Evolutionary conservation across 305 asterid species (phyloP).

Genomic region (Fraxinus albicans): DNA sequence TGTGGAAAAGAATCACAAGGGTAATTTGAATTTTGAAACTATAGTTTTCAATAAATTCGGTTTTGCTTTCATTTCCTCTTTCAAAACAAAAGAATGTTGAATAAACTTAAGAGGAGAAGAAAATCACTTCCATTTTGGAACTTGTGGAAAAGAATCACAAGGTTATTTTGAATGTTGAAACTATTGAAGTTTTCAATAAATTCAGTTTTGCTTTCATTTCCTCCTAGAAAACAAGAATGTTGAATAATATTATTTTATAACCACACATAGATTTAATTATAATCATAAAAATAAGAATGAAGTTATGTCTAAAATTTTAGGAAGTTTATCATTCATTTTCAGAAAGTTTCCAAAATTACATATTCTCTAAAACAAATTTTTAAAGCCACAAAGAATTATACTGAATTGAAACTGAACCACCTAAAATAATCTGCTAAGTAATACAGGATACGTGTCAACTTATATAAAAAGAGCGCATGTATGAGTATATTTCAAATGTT

Average conservation of each 20-base stretch:
- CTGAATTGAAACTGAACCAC: neutral
- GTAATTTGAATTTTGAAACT: neutral
- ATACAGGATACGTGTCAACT: neutral
- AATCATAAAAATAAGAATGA: neutral
- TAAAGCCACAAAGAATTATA: neutral
- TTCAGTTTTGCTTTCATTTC: neutral
- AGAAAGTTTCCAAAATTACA: neutral
- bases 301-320: neutral
- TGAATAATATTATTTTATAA: neutral
- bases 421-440: neutral
- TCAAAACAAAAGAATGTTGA: neutral
- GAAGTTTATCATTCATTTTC: neutral
- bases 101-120: no score
- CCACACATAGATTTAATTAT: neutral
- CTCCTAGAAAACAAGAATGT: neutral
- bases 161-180: neutral
- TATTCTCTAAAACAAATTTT: neutral
- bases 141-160: neutral
- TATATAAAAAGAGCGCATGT: neutral
- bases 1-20: neutral
- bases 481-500: neutral
- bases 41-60: neutral
- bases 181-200: neutral
- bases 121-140: no score
- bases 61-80: no score